phyloP scores from a whole-genome alignment of 1,139 yeast species.

The Yamadazyma friedrichii region DNA sequence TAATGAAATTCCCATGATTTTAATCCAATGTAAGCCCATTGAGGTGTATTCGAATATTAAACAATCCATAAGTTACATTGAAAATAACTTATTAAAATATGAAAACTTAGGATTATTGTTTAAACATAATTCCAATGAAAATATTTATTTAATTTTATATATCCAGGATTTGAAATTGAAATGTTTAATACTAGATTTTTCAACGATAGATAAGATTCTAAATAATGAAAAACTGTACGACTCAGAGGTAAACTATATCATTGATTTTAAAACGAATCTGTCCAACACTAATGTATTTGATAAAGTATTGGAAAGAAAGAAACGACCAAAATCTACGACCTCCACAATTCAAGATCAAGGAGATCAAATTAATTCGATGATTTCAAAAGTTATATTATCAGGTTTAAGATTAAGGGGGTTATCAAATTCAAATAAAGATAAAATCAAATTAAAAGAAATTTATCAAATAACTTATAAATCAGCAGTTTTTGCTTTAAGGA shows the following conservation, averaged over 20 bases:
- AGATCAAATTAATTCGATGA: conserved; percentile 35
- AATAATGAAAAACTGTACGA: conserved; percentile 4
- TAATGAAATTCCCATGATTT: conserved; percentile 28
- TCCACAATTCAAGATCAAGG: conserved; percentile 18
- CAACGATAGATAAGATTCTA: conserved; percentile 7
- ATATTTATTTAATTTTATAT: conserved; percentile 22
- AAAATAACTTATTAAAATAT: conserved; percentile 18
- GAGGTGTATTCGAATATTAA: conserved; percentile 26
- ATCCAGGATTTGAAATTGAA: conserved; percentile 17
- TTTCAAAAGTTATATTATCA: conserved; percentile 36
- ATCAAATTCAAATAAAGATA: conserved; percentile 32
- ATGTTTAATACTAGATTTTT: conserved; percentile 19
- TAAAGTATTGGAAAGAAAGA: conserved; percentile 33
- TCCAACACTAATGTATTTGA: conserved; percentile 27
- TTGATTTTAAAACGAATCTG: conserved; percentile 11
- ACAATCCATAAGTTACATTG: conserved; percentile 26
- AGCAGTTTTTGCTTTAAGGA: conserved; percentile 39
- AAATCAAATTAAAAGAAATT: conserved; percentile 38
- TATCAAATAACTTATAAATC: conserved; percentile 45
- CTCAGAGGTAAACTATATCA: conserved; percentile 6
- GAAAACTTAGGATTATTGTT: conserved; percentile 19
- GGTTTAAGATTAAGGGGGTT: conserved; percentile 46
- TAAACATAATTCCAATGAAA: conserved; percentile 12
- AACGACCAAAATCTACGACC: conserved; percentile 15
- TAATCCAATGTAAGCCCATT: conserved; percentile 24